Conservation (phyloP, 768 basidiomycete genomes). For the Leccinum obscurum region DNA sequence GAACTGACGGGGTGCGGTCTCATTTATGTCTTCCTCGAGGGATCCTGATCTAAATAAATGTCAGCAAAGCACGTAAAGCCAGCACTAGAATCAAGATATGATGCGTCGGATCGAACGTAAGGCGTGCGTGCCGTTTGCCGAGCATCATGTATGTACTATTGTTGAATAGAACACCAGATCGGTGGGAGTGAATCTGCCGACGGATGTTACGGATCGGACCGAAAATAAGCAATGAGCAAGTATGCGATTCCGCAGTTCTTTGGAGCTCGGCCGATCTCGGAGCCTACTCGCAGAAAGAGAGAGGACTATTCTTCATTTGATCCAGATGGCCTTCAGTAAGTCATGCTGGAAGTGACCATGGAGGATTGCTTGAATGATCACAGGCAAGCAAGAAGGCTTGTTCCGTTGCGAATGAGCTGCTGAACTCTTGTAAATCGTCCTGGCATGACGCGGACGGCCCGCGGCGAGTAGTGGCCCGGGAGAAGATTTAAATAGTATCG, state of each 20-base stretch:
- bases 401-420: not conserved
- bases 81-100: not conserved
- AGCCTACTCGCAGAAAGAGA: not conserved
- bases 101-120: not conserved
- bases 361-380: not conserved
- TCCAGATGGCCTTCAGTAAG: not conserved
- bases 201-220: not conserved
- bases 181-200: not conserved
- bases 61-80: not conserved
- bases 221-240: not conserved
- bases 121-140: not conserved
- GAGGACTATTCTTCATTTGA: not conserved
- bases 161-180: not conserved
- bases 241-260: not conserved
- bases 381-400: not conserved
- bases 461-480: not conserved
- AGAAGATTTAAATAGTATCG: not conserved
- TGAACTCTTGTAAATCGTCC: not conserved
- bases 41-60: not conserved
- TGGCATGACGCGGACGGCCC: not conserved
- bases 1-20: not conserved
- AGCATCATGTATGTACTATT: not conserved
- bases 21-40: not conserved
- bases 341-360: not conserved
- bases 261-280: not conserved